A percentile compares a stretch with the other conserved stretches of the same genome.
Evolutionary conservation across 2,329 filamentous ascomycete species (phyloP).

Genomic region (Colletotrichum agaves): DNA sequence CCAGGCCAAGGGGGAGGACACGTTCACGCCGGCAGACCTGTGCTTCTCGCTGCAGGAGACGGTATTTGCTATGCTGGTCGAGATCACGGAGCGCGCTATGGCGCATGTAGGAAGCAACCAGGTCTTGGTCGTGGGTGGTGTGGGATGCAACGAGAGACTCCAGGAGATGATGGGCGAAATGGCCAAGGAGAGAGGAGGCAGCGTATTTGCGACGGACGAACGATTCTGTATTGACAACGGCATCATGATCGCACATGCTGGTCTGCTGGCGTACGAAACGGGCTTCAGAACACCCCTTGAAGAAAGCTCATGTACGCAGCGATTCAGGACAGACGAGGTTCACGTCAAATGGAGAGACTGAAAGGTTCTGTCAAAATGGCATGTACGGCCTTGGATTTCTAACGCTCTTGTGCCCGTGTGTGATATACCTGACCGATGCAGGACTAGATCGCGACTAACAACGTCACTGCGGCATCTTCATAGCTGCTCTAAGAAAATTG

Average conservation of each 20-base stretch:
- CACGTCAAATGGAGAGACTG: constrained; percentile 81
- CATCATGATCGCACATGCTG: constrained; percentile 99
- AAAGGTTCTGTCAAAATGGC: constrained; percentile 30
- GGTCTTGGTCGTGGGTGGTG: constrained; percentile 94
- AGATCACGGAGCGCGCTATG: constrained; percentile 99
- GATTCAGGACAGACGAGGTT: constrained; percentile 86
- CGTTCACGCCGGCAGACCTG: constrained; percentile 82
- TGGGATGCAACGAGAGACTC: constrained; percentile 92
- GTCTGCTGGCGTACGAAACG: constrained; percentile 83
- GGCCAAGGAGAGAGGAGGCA: constrained; percentile 88
- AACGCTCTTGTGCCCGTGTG: constrained; percentile 2
- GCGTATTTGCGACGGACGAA: constrained; percentile 94
- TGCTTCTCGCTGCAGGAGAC: constrained; percentile 98
- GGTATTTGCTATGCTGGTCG: constrained; percentile 95
- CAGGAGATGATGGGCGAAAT: constrained; percentile 99
- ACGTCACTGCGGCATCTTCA: neutral
- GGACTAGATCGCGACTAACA: neutral
- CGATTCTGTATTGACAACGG: constrained; percentile 99
- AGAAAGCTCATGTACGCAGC: constrained; percentile 86
- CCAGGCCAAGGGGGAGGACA: constrained; percentile 61
- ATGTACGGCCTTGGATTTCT: constrained; percentile 15
- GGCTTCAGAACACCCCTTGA: constrained; percentile 81
- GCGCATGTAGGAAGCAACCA: constrained; percentile 92
- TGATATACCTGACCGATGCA: neutral
- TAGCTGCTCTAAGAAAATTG: neutral